Evolutionary conservation across 164 flowering plant species (phyloP).

Genomic region (Annona squamosa): DNA sequence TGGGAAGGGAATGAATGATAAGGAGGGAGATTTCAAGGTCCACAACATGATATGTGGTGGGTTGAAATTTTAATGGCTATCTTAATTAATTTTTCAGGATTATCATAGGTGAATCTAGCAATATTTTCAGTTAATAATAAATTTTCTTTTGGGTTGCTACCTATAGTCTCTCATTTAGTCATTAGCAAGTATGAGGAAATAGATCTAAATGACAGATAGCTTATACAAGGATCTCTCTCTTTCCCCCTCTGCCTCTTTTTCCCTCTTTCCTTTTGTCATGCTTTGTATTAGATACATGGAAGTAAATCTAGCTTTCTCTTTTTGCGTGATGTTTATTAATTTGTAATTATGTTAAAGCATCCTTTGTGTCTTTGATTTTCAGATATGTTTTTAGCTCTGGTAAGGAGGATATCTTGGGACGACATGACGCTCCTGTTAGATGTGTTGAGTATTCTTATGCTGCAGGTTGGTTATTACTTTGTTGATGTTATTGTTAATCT

Average conservation of each 20-base stretch:
- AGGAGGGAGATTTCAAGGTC: too few relatives aligned
- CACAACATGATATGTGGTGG: background rate
- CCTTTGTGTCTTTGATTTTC: constrained; percentile 14
- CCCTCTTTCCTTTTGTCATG: background rate
- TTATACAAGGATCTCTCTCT: too few relatives aligned
- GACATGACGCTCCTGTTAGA: constrained; percentile 90
- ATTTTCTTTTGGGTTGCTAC: background rate
- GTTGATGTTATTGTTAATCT: background rate
- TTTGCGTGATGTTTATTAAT: too few relatives aligned
- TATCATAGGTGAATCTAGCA: background rate
- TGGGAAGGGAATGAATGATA: too few relatives aligned
- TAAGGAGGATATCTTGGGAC: constrained; percentile 90
- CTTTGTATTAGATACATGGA: background rate
- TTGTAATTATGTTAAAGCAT: background rate
- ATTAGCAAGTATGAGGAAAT: background rate
- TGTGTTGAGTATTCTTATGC: constrained; percentile 95
- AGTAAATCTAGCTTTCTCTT: background rate
- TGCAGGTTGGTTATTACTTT: constrained; percentile 41
- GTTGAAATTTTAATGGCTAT: background rate
- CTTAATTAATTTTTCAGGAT: background rate
- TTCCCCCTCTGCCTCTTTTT: background rate
- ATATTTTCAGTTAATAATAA: too few relatives aligned
- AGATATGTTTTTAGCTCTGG: constrained; percentile 77
- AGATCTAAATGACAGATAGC: too few relatives aligned
- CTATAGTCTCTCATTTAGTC: background rate